Base-by-base conservation (phyloP, 2,329 filamentous ascomycete genomes). In the Nigrospora osmanthi region DNA sequence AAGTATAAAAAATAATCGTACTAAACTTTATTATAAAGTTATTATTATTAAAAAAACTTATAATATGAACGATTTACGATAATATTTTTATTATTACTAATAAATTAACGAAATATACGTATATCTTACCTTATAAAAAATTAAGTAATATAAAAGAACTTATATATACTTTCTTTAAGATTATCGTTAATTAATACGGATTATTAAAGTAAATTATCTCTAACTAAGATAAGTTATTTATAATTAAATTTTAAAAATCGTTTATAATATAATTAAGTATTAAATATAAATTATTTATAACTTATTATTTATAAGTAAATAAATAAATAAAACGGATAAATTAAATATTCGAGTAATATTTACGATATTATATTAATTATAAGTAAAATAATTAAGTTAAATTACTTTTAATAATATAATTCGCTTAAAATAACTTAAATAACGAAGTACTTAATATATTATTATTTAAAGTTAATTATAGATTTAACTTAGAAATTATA, bases 291-390 rank as follows among this genome's bases (percentile, higher is more conserved):
- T 6, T 41, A 41, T 41, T 41, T 11, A 41, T 19, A 30, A 15
- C 30, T 19, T 38, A 30, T 45, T 45, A 52, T 43, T 38, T 41
- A 28, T 45, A 46, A 40, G 45, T 23, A 17, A 42, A 45, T 34
- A 28, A 38, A 28, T 41, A 44, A 39, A 40, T 47, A 42, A 16
- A 49, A 44, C 28, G 23, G n/a, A 46, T 42, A 37, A 47, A 44
- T 40, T 38, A 49, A 30, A 40, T 31, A 15, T n/a, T 42, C 5
- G 35, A 52, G 39, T 35, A 46, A 30, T 50, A 52, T n/a, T 32
- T 49, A 43, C 14, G 17, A 35, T 38, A 28, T 28, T 45, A 43
- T 40, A 37, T 49, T 46, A 42, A 41, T 34, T 46, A 43, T 23
- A 23, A 41, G 33, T 43, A 44, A 45, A 37, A 45, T 35, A 48